These are phyloP conservation scores for Diplotaxis tenuifolia DNA, from an alignment of 345 rosid species.

Conservation along the genomic window DNA sequence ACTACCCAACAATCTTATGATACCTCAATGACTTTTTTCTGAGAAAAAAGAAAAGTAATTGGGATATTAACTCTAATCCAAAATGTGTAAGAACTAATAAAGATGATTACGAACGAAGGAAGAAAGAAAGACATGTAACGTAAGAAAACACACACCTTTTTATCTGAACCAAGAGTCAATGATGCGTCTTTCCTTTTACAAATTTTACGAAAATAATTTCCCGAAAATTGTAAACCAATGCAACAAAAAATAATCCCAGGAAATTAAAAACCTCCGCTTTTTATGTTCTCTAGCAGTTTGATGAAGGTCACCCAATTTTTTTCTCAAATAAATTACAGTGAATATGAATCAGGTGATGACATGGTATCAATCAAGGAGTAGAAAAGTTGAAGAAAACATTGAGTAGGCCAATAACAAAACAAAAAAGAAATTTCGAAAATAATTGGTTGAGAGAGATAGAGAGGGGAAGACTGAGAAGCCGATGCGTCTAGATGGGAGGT, in stretches of 20 bases:
- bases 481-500: slow-evolving; percentile 13
- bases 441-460: slow-evolving; percentile 6
- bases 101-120: slow-evolving; percentile 9
- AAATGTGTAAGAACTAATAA: slow-evolving; percentile 17
- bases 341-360: slow-evolving; percentile 2
- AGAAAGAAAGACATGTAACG: slow-evolving; percentile 5
- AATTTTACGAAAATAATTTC: slow-evolving; percentile 19
- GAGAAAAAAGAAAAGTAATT: background rate
- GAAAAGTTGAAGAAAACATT: background rate
- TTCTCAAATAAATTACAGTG: background rate
- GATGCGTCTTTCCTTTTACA: slow-evolving; percentile 8
- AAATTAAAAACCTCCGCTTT: background rate
- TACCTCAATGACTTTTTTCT: background rate
- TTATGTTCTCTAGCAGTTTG: background rate
- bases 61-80: background rate
- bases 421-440: background rate
- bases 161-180: slow-evolving; percentile 25
- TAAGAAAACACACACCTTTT: slow-evolving; percentile 22
- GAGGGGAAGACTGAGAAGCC: background rate
- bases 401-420: no score
- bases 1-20: slow-evolving; percentile 7
- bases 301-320: slow-evolving; percentile 1
- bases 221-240: background rate
- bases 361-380: background rate
- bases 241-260: background rate